Conservation (phyloP, 2,329 filamentous ascomycete genomes). For the Lachnellula hyalina region DNA sequence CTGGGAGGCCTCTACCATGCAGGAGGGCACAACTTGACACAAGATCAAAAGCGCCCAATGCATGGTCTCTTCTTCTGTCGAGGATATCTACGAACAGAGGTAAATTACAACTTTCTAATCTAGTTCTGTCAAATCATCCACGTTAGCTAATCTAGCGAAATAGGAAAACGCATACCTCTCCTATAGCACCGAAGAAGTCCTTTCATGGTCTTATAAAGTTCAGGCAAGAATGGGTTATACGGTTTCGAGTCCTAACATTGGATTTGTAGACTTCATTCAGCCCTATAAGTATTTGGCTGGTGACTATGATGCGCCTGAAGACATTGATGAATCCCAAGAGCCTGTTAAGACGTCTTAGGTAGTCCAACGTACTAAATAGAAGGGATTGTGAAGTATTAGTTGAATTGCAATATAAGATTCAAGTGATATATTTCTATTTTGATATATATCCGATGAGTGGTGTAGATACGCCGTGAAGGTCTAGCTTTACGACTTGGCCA, state of each 20-base stretch:
- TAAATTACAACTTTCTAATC: neutral
- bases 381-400: no score
- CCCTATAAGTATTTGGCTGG: slow-evolving; percentile 41
- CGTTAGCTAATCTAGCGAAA: no score
- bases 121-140: no score
- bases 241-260: slow-evolving; percentile 47
- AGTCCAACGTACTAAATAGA: no score
- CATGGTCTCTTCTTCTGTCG: slow-evolving; percentile 15
- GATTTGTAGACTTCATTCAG: slow-evolving; percentile 86
- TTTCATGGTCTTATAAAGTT: slow-evolving; percentile 18
- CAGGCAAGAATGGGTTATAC: slow-evolving; percentile 21
- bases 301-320: slow-evolving; percentile 13
- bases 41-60: slow-evolving; percentile 12
- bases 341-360: neutral
- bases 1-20: slow-evolving; percentile 13
- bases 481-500: no score
- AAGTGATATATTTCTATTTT: no score
- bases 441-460: no score
- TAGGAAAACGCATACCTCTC: slow-evolving; percentile 20
- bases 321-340: slow-evolving; percentile 15
- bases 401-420: no score
- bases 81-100: slow-evolving; percentile 13
- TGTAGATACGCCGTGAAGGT: no score
- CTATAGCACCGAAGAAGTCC: slow-evolving; percentile 18
- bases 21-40: slow-evolving; percentile 11